Evolutionary conservation across 306 rosid species (phyloP), one percentile per base, ranked within the genome.

Genomic region (Fagus sylvatica): DNA sequence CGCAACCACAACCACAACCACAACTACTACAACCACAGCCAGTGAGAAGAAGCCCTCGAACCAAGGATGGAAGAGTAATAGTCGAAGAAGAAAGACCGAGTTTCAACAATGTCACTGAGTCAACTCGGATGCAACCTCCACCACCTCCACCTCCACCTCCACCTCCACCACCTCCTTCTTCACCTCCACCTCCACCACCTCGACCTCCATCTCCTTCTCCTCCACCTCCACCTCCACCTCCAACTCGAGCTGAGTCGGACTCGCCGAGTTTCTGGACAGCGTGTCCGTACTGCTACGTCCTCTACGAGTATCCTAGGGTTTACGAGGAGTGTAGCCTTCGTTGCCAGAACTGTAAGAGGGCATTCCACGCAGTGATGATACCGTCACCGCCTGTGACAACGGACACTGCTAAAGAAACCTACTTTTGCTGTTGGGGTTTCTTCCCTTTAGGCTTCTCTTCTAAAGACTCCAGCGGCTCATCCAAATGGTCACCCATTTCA

Each of bases 291-390:
- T 95, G 98, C 76, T 95, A 81, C 17, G 80, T 79, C 0, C 88
- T 92, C 71, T 95, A 74, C 17, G 98, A 95, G 88, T 95, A 92
- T 48, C 97, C 90, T 0, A 77, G 82, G 82, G 79, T 36, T 53
- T 95, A 92, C 53, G 89, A 84, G 79, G 98, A 95, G 19, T 95
- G 96, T 74, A 90, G 90, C 4, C 84, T 95, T 4, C 88, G 89
- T 78, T 95, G 98, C 73, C 98, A 92, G 87, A 88, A 80, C 64
- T 95, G 98, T 69, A 71, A 57, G 76, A 92, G 91, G 84, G 98
- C 85, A 6, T 95, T 91, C 76, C 90, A 89, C 40, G 98, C 91
- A 43, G 76, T 77, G 80, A 80, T 17, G 64, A 78, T 95, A 30
- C 81, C 88, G 36, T 41, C 95, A 5, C 98, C 98, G 43, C 83